Conservation (phyloP, 495 filamentous ascomycete genomes). For the Lepraria neglecta region DNA sequence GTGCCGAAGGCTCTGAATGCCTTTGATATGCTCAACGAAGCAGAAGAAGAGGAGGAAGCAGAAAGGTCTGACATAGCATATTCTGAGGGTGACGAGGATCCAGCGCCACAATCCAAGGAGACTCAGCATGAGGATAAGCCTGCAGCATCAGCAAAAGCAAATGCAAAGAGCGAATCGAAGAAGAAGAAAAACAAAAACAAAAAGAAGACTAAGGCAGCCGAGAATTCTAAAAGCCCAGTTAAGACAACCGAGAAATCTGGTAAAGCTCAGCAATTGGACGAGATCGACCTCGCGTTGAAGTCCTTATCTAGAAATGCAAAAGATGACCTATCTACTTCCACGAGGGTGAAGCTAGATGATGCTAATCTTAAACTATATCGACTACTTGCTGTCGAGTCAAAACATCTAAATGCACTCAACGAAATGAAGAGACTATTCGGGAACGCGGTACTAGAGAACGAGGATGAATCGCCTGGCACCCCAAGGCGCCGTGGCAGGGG, state of each 20-base stretch:
- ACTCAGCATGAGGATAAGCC: constrained; percentile 1
- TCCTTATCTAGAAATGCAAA: constrained; percentile 47
- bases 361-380: constrained; percentile 30
- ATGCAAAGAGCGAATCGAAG: constrained; percentile 27
- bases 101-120: not conserved
- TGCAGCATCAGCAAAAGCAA: constrained; percentile 14
- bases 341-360: constrained; percentile 15
- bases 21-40: constrained; percentile 48
- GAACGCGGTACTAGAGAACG: constrained; percentile 61
- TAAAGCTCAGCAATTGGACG: constrained; percentile 52
- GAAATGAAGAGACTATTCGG: constrained; percentile 96
- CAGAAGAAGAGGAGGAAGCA: constrained; percentile 59
- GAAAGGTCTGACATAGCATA: constrained; percentile 35
- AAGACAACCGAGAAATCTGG: constrained; percentile 36
- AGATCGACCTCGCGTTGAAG: constrained; percentile 74
- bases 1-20: constrained; percentile 41
- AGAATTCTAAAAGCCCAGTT: not conserved
- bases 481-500: constrained; percentile 47
- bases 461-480: constrained; percentile 39
- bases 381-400: constrained; percentile 69
- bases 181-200: constrained; percentile 28
- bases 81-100: constrained; percentile 34
- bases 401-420: constrained; percentile 76
- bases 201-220: constrained; percentile 21
- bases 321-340: not conserved